Conservation (phyloP, 768 basidiomycete species). For the Suillus discolor region DNA sequence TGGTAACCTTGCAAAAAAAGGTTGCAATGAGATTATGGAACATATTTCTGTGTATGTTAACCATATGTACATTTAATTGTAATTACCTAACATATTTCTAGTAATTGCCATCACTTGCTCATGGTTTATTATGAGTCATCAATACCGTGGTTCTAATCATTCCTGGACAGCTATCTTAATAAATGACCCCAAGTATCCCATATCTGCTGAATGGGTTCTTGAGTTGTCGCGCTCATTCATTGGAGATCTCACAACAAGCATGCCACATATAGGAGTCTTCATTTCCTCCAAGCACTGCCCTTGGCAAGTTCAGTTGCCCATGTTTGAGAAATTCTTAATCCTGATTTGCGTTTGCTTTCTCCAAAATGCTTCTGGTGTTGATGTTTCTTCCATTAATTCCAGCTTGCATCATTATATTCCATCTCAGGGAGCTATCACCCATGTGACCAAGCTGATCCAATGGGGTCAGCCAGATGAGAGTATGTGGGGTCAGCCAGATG, state of each 20-base stretch:
- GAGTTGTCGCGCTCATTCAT: conserved; percentile 1
- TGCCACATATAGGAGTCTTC: no score
- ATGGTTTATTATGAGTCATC: neutral
- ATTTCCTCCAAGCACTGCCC: no score
- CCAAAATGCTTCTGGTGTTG: neutral
- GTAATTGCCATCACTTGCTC: neutral
- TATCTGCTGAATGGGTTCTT: neutral
- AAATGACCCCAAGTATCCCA: neutral
- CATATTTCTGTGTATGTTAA: no score
- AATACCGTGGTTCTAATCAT: neutral
- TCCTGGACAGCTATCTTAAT: neutral
- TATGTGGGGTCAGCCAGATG: neutral
- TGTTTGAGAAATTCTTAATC: no score
- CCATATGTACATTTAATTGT: neutral
- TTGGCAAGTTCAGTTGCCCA: no score
- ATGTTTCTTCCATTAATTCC: no score
- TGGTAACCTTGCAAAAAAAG: no score
- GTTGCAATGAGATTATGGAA: no score
- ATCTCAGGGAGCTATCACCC: neutral
- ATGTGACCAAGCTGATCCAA: neutral
- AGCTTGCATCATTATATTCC: neutral
- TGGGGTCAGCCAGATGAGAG: neutral
- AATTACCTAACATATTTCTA: neutral
- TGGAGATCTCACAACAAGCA: neutral
- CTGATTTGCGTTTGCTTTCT: neutral